Evolutionary conservation across 805 yeast genomes (phyloP).

Genomic region (Nakazawaea ernobii): DNA sequence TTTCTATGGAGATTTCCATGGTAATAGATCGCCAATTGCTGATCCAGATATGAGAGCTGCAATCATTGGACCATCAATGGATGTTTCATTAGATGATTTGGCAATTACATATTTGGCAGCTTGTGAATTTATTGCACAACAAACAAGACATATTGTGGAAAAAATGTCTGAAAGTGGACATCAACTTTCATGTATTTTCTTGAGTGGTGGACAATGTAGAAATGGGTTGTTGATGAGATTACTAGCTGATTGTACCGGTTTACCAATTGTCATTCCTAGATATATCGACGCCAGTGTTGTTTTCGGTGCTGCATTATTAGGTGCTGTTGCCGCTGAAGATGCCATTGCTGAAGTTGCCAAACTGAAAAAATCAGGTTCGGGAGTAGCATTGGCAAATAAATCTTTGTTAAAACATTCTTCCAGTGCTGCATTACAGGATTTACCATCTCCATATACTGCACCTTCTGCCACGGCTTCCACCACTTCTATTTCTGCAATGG

Average conservation of each 20-base stretch:
- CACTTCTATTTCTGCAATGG: constrained; percentile 49
- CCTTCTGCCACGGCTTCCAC: constrained; percentile 73
- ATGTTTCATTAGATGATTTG: constrained; percentile 73
- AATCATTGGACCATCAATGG: constrained; percentile 91
- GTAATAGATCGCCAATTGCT: constrained; percentile 96
- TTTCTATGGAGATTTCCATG: constrained; percentile 95
- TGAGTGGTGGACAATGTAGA: constrained; percentile 97
- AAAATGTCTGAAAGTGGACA: constrained; percentile 82
- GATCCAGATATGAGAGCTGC: constrained; percentile 91
- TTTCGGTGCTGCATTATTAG: constrained; percentile 90
- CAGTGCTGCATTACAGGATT: constrained; percentile 16
- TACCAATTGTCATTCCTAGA: constrained; percentile 88
- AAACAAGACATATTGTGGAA: constrained; percentile 91
- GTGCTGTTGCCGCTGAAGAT: constrained; percentile 86
- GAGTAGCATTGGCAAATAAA: constrained; percentile 21
- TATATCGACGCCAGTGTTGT: constrained; percentile 97
- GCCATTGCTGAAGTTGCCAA: constrained; percentile 28
- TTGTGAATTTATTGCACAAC: constrained; percentile 96
- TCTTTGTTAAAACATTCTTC: constrained; percentile 19
- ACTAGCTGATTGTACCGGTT: constrained; percentile 87
- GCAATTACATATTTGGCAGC: constrained; percentile 88
- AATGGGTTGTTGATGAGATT: constrained; percentile 84
- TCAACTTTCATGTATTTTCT: constrained; percentile 64
- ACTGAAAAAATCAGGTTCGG: constrained; percentile 18
- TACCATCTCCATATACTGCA: constrained; percentile 71